Base-by-base conservation (phyloP, 768 basidiomycete species). In the Lentinula sp. region DNA sequence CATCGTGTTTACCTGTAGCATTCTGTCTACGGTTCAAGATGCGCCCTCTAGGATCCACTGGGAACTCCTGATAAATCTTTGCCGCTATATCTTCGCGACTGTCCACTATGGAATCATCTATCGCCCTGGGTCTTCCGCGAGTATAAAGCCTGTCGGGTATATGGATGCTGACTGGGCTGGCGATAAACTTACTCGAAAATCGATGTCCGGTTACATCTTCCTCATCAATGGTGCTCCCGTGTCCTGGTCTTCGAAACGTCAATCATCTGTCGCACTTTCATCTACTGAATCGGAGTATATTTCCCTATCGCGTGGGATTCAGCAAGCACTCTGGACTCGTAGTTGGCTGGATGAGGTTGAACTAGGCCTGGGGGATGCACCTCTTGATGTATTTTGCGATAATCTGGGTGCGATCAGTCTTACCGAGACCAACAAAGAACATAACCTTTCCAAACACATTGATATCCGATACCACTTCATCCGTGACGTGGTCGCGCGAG, bases 311-410 rank as follows among this genome's bases (percentile, higher is more conserved):
- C 66, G 74, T 9, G 71, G 67, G 1, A 63, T 66, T 0, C 64
- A 71, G 50, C 69, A 79, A 56, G 66, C 64, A 1, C 58, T 73
- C 39, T 80, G 75, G 75, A 64, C 73, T 48, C 64, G 62, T 7
- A 59, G 42, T 1, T 64, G 71, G 11, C 52, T 75, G 9, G 50
- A 55, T 2, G 71, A 75, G 58, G 60, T 75, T 37, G 63, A 62
- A 0, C 62, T 64, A 7, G 51, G 51, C 2, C 23, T 23, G 23
- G 23, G 23, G 2, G 23, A 23, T 23, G 23, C 23, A 2, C 23
- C 23, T 23, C 23, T 23, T 23, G 23, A 23, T 23, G 23, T 23
- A 1, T 23, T 23, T 23, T 23, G 23, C 23, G 23, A 23, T 2
- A 23, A 23, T 23, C 23, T 23, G 23, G 23, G 23, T 1, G 23